Evolutionary conservation across 495 filamentous ascomycete species (phyloP).

Genomic region (Amphirosellinia nigrospora): DNA sequence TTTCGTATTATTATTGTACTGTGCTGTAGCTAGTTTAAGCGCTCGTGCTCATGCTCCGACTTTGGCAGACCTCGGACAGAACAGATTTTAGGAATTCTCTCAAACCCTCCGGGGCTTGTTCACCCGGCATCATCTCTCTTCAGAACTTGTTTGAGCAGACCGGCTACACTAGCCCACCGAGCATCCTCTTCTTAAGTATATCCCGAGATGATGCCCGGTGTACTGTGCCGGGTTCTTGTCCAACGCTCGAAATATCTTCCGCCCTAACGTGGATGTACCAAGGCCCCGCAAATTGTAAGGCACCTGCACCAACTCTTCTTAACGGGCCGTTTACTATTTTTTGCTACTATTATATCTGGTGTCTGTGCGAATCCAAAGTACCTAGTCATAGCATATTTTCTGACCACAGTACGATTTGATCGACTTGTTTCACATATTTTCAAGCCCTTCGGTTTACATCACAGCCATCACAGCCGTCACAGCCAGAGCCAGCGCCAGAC

Average conservation of each 20-base stretch:
- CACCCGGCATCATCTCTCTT: background rate
- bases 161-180: background rate
- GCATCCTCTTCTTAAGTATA: background rate
- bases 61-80: no score
- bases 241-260: constrained; percentile 13
- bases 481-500: constrained; percentile 11
- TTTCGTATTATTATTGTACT: no score
- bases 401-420: constrained; percentile 22
- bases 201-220: background rate
- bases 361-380: constrained; percentile 16
- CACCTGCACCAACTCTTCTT: background rate
- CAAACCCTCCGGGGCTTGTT: background rate
- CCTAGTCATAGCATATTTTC: background rate
- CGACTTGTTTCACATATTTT: constrained; percentile 10
- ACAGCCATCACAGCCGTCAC: no score
- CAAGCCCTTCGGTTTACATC: background rate
- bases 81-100: background rate
- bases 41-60: no score
- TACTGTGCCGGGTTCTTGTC: constrained; percentile 5
- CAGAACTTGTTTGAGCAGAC: constrained; percentile 5
- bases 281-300: no score
- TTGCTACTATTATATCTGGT: constrained; percentile 22
- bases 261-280: background rate
- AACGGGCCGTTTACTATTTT: constrained; percentile 25
- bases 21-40: no score